phyloP scores from a whole-genome alignment of 257 asterid species.

The Nicotiana attenuata region DNA sequence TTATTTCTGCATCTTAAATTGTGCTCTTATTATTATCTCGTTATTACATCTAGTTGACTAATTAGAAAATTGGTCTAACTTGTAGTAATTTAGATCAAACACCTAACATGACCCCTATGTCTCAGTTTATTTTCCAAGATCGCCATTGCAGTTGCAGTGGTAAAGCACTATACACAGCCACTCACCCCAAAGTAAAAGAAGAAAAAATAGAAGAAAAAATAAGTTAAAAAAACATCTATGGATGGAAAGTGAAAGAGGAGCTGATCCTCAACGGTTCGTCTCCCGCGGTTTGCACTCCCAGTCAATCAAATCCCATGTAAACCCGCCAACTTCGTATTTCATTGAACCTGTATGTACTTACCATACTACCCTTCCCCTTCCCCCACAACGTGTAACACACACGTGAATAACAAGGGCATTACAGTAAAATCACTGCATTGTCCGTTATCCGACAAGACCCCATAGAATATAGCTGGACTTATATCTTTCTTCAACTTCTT shows the following conservation, averaged over 20 bases:
- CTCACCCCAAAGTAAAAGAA: not conserved
- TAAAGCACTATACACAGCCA: no score
- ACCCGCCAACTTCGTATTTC: not conserved
- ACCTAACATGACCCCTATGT: no score
- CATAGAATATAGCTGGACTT: not conserved
- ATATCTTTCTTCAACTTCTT: not conserved
- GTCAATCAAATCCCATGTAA: not conserved
- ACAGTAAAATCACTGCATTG: not conserved
- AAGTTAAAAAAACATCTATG: not conserved
- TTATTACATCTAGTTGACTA: no score
- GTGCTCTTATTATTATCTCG: no score
- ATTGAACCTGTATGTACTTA: not conserved
- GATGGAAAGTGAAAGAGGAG: not conserved
- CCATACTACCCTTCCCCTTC: not conserved
- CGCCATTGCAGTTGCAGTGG: no score
- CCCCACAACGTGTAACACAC: not conserved
- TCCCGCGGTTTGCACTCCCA: not conserved
- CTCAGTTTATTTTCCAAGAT: no score
- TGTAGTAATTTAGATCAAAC: no score
- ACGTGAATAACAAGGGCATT: not conserved
- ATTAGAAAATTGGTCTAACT: no score
- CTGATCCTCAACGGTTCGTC: not conserved
- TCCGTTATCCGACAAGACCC: not conserved
- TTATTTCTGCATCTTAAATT: no score
- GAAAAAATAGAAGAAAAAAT: not conserved